These are phyloP conservation scores for Nannochloropsis gaditana DNA, from an alignment of 108 stramenopile genomes.

Conservation along the genomic window DNA sequence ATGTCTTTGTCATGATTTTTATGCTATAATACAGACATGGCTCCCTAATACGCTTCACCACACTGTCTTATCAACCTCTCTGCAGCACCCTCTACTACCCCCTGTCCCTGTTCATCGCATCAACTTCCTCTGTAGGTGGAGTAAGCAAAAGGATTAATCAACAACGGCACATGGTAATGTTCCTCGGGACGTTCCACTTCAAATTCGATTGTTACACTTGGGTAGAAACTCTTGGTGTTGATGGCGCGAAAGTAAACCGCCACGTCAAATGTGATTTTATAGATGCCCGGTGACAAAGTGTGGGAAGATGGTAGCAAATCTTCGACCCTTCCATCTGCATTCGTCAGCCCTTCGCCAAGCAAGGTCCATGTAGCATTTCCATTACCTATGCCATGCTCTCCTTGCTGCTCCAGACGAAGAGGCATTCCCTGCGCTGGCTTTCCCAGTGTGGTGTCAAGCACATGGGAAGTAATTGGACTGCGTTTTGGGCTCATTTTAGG, in stretches of 20 bases:
- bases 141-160: slow-evolving; percentile 19
- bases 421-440: background rate
- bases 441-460: slow-evolving; percentile 22
- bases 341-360: background rate
- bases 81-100: background rate
- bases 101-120: background rate
- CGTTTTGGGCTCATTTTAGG: background rate
- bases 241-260: background rate
- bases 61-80: too few species aligned
- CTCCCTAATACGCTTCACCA: too few species aligned
- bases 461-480: slow-evolving; percentile 15
- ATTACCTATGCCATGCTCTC: background rate
- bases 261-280: background rate
- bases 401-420: background rate
- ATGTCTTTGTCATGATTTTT: too few species aligned
- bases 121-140: slow-evolving; percentile 21
- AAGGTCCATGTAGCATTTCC: background rate
- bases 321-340: background rate
- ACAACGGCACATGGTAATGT: slow-evolving; percentile 22
- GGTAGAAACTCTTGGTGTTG: slow-evolving; percentile 18
- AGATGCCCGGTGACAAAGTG: background rate
- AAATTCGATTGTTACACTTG: slow-evolving; percentile 7
- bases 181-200: background rate
- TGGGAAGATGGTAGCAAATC: background rate
- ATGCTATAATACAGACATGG: too few species aligned